Conservation (phyloP, 495 filamentous ascomycete genomes). For the Trichoderma virens region DNA sequence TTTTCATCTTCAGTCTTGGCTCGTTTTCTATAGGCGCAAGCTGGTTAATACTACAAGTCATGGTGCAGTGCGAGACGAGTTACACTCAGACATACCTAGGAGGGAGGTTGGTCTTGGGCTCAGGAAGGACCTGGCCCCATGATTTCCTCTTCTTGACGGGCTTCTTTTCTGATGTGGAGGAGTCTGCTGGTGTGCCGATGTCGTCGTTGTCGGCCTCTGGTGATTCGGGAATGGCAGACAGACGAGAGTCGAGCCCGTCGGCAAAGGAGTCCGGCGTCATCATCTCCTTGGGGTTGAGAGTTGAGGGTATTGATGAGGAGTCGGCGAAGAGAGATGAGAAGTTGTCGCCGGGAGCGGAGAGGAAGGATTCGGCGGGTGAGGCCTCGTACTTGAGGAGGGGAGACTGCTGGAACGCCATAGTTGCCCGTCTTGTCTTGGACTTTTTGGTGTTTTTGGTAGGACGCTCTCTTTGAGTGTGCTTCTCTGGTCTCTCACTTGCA, state of each 20-base stretch:
- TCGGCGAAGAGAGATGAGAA: constrained; percentile 43
- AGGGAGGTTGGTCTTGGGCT: constrained; percentile 93
- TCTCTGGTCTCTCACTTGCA: background rate
- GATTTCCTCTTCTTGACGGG: constrained; percentile 94
- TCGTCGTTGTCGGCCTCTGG: constrained; percentile 11
- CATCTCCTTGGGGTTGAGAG: constrained; percentile 33
- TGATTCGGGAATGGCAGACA: constrained; percentile 13
- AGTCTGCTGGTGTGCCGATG: constrained; percentile 11
- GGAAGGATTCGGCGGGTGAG: constrained; percentile 43
- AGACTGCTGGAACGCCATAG: constrained; percentile 34
- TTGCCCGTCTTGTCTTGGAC: no score
- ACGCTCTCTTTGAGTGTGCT: constrained; percentile 22
- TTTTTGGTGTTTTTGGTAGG: constrained; percentile 24
- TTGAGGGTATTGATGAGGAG: constrained; percentile 18
- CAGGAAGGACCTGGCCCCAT: constrained; percentile 95
- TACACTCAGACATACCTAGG: constrained; percentile 61
- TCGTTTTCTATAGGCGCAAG: constrained; percentile 61
- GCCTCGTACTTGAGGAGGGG: constrained; percentile 41
- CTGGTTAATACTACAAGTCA: constrained; percentile 10
- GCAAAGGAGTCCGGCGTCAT: constrained; percentile 38
- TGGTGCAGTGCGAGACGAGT: background rate
- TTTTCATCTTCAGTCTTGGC: constrained; percentile 99
- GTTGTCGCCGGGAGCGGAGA: constrained; percentile 43
- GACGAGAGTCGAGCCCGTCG: constrained; percentile 21
- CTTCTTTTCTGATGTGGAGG: constrained; percentile 55